Evolutionary conservation across 164 flowering plant genomes (phyloP).

Genomic region (Protea cynaroides): DNA sequence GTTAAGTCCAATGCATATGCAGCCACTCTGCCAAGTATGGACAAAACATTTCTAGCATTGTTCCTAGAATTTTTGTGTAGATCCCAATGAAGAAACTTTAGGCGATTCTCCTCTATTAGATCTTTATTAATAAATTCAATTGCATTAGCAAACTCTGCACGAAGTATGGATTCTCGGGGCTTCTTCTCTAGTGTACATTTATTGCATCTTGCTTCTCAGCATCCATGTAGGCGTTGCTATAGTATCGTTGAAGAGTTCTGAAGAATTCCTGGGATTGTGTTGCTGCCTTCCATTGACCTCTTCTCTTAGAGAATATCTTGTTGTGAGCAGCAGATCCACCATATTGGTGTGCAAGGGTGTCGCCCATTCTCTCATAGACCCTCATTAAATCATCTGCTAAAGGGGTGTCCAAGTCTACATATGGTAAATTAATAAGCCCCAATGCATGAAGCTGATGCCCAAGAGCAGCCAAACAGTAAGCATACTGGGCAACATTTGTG

Average conservation of each 20-base stretch:
- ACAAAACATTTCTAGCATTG: constrained; percentile 62
- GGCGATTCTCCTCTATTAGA: constrained; percentile 53
- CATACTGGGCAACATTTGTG: too few species aligned
- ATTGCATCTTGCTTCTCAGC: constrained; percentile 92
- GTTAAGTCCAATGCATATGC: constrained; percentile 60
- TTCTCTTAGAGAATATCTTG: constrained; percentile 86
- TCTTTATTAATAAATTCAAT: constrained; percentile 65
- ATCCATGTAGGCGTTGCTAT: constrained; percentile 90
- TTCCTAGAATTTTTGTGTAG: constrained; percentile 62
- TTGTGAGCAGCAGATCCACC: too few species aligned
- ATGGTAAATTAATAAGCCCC: constrained; percentile 43
- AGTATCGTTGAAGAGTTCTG: constrained; percentile 80
- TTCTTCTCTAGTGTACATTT: constrained; percentile 81
- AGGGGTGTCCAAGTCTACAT: constrained; percentile 48
- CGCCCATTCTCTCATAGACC: constrained; percentile 87
- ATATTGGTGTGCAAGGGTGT: constrained; percentile 89
- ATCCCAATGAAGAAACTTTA: constrained; percentile 89
- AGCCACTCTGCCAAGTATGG: constrained; percentile 59
- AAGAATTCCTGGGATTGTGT: constrained; percentile 84
- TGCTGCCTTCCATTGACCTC: constrained; percentile 95
- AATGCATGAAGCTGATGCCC: constrained; percentile 75
- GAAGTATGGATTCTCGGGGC: constrained; percentile 90
- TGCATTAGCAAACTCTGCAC: constrained; percentile 83
- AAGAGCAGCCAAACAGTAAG: constrained; percentile 83
- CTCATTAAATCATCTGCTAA: constrained; percentile 69